A percentile compares a stretch with the other conserved stretches of the same genome.
Conservation (phyloP, 2,329 filamentous ascomycete species). For the Exophiala sp. region DNA sequence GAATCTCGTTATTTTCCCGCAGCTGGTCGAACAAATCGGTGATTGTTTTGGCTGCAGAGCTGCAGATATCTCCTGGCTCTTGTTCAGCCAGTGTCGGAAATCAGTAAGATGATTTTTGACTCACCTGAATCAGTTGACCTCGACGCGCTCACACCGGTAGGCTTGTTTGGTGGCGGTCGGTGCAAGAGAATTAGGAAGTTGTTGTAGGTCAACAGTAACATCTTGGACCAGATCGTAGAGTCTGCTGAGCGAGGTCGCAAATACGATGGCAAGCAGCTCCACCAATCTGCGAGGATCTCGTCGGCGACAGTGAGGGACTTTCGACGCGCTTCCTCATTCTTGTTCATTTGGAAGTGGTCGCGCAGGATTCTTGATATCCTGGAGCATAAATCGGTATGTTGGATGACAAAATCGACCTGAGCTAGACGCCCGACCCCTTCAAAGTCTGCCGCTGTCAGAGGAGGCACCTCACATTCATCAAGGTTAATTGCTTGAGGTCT, state of each 20-base stretch:
- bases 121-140: not conserved
- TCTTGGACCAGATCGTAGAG: not conserved
- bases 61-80: not conserved
- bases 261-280: not conserved
- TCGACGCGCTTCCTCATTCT: not conserved
- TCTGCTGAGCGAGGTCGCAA: not conserved
- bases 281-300: not conserved
- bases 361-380: not conserved
- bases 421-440: not conserved
- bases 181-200: not conserved
- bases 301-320: not conserved
- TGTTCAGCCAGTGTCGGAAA: not conserved
- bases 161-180: not conserved
- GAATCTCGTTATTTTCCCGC: not conserved
- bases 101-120: not conserved
- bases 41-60: not conserved
- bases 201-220: not conserved
- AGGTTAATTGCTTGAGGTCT: constrained; percentile 1
- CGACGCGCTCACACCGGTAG: not conserved
- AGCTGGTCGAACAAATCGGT: not conserved
- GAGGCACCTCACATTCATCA: constrained; percentile 6
- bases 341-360: not conserved
- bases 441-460: constrained; percentile 1
- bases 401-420: not conserved
- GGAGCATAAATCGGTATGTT: not conserved